These are phyloP conservation scores for Kodamaea suecica DNA, from an alignment of 1,139 yeast species.

Conservation along the genomic window DNA sequence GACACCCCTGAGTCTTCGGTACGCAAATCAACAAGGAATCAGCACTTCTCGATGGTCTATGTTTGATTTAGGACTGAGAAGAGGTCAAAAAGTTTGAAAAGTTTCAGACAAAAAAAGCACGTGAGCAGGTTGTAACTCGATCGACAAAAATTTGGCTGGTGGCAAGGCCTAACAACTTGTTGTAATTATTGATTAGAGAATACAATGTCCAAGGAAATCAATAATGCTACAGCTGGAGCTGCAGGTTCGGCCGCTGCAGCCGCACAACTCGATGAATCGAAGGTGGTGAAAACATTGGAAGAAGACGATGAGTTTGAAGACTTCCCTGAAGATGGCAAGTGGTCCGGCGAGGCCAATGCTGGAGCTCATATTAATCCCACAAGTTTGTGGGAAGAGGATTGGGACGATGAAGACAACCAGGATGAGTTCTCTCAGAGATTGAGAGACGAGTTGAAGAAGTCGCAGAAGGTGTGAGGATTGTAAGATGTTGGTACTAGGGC, in stretches of 20 bases:
- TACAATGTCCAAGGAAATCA: conserved; percentile 6
- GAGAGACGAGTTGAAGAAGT: conserved; percentile 45
- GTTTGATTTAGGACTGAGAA: too few relatives aligned
- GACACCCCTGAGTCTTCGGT: too few relatives aligned
- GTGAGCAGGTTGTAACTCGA: too few relatives aligned
- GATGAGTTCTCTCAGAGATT: conserved; percentile 76
- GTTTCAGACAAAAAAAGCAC: too few relatives aligned
- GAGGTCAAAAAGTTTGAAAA: too few relatives aligned
- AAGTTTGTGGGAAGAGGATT: conserved; percentile 86
- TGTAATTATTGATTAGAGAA: too few relatives aligned
- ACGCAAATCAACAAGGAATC: too few relatives aligned
- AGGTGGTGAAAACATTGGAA: conserved; percentile 62
- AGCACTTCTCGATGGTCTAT: too few relatives aligned
- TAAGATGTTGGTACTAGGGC: too few relatives aligned
- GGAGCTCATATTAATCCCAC: conserved; percentile 34
- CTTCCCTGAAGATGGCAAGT: conserved; percentile 75
- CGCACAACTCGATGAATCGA: conserved; percentile 23
- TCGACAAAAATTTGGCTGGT: too few relatives aligned
- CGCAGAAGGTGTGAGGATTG: conserved; percentile 14
- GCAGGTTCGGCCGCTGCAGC: conserved; percentile 3
- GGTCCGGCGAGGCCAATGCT: conserved; percentile 38
- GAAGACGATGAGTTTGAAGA: conserved; percentile 96
- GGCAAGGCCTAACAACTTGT: too few relatives aligned
- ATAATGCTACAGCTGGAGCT: conserved; percentile 2
- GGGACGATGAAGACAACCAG: conserved; percentile 92